Conservation (phyloP, 306 rosid species). For the Cicer pinnatifidum region DNA sequence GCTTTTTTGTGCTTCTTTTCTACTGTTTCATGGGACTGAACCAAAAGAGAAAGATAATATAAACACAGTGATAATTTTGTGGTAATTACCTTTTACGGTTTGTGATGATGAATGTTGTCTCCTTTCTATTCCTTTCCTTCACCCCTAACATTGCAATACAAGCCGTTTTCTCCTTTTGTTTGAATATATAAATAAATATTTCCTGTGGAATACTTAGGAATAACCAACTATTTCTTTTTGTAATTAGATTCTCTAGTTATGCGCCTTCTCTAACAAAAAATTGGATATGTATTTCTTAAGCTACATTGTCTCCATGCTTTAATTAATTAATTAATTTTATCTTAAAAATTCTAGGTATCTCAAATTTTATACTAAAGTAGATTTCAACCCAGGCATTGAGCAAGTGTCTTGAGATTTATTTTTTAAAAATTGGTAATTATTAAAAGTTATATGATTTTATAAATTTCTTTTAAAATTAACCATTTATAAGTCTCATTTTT, state of each 20-base stretch:
- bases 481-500: too few relatives aligned
- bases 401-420: too few relatives aligned
- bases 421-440: too few relatives aligned
- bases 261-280: conserved; percentile 35
- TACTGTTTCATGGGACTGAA: conserved; percentile 69
- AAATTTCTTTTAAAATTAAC: too few relatives aligned
- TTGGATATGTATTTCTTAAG: conserved; percentile 44
- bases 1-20: conserved; percentile 40
- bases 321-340: neutral
- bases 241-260: conserved; percentile 30
- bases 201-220: conserved; percentile 45
- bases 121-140: conserved; percentile 34
- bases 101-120: conserved; percentile 70
- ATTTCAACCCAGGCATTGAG: too few relatives aligned
- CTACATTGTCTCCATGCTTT: conserved; percentile 31
- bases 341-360: conserved; percentile 25
- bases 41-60: conserved; percentile 61
- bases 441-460: too few relatives aligned
- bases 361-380: too few relatives aligned
- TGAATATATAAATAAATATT: conserved; percentile 17
- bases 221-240: conserved; percentile 43
- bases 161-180: conserved; percentile 34
- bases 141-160: neutral
- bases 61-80: conserved; percentile 20
- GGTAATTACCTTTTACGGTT: conserved; percentile 42